Evolutionary conservation across 352 stramenopile species (phyloP).

Genomic region (Pythium brachiatum): DNA sequence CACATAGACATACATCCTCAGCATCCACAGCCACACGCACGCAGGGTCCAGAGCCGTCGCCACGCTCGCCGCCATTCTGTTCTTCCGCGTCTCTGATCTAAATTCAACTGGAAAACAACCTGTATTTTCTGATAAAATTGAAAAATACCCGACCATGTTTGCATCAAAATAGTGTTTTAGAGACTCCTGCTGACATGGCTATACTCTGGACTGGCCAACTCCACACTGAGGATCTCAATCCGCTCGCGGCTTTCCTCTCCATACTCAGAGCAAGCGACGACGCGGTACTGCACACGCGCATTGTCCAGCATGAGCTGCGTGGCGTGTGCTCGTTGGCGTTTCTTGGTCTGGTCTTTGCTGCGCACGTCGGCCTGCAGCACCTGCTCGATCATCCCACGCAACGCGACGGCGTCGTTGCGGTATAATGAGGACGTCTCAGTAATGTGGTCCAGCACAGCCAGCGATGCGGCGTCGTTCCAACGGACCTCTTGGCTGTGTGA

Average conservation of each 20-base stretch:
- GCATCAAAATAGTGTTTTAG: neutral
- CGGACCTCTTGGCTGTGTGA: conserved; percentile 30
- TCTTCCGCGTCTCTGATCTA: neutral
- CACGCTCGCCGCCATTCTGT: conserved; percentile 32
- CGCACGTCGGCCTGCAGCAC: conserved; percentile 72
- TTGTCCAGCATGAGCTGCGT: conserved; percentile 65
- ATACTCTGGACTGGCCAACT: conserved; percentile 15
- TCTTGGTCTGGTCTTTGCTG: conserved; percentile 70
- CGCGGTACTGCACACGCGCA: conserved; percentile 41
- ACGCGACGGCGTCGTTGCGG: conserved; percentile 22
- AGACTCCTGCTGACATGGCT: neutral
- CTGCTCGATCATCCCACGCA: conserved; percentile 55
- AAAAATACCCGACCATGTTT: neutral
- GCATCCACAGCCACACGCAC: conserved; percentile 6
- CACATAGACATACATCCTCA: neutral
- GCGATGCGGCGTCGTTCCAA: conserved; percentile 36
- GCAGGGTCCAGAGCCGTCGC: conserved; percentile 24
- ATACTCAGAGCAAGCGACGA: conserved; percentile 13
- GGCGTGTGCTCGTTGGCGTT: conserved; percentile 33
- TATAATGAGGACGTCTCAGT: conserved; percentile 50
- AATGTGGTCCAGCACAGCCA: conserved; percentile 30
- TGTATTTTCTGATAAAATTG: neutral
- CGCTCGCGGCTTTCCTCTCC: neutral
- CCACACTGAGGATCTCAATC: conserved; percentile 32
- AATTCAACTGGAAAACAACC: neutral